Evolutionary conservation across 352 stramenopile genomes (phyloP), one percentile per base, ranked within the genome.

Genomic region (Phytophthora pinifolia): DNA sequence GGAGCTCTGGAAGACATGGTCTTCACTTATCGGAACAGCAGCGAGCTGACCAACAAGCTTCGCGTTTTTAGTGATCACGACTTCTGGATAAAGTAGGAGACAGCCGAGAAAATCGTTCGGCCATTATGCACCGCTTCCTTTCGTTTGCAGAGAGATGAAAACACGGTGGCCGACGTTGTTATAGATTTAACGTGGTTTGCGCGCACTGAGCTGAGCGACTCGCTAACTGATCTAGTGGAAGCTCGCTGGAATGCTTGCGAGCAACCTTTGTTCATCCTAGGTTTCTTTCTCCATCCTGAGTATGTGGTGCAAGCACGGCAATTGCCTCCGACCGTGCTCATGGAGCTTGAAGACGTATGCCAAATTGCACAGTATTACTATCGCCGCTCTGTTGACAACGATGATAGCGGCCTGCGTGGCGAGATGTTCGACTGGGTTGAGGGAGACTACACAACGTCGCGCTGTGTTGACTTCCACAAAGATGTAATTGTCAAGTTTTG

Each of bases 331-430:
- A 51, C 44, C 3, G 30, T 42, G 32, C n/a, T 50, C 10, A 32
- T 30, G 13, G 43, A 34, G 27, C 29, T 39, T 18, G 46, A 45
- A n/a, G 46, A 35, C 17, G 20, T 54, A 4, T 45, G 20, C 33
- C 18, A 45, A 45, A 30, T 45, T n/a, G 46, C 46, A 41, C 27
- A 46, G 17, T 38, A 55, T 39, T 55, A 55, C 27, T 55, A 55
- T 18, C 35, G 47, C 22, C 25, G 47, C 4, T 41, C 46, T 20
- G 15, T 46, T 44, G 8, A 10, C 18, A 27, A 25, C 31, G 25
- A 54, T 45, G 46, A 46, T 15, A 46, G 46, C 35, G 46, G 46
- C 12, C 13, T 54, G 22, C 46, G 33, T 13, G 35, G 22, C 8
- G 34, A 37, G 8, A 54, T 45, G 46, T 46, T 54, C 35, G 31